A percentile compares a stretch with the other conserved stretches of the same genome.
Conservation (phyloP, 139 green algal species). For the Chlamydomonas sphaeroides region DNA sequence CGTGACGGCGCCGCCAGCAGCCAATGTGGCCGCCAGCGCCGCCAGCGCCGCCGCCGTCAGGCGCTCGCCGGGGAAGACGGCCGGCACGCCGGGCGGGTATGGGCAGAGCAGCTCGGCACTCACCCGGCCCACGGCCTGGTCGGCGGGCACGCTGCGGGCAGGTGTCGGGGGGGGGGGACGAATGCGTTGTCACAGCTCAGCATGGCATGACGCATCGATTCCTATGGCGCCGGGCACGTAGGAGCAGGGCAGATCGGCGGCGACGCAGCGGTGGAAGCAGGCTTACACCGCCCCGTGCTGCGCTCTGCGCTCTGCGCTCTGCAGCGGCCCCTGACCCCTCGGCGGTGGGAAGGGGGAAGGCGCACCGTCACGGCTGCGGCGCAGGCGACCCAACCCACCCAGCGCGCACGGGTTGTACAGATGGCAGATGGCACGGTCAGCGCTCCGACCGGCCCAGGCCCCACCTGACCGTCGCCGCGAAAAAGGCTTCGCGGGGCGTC, state of each 20-base stretch:
- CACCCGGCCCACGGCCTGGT: conserved; percentile 47
- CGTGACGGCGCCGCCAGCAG: conserved; percentile 61
- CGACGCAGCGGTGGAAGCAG: too few relatives aligned
- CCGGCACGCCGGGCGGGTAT: conserved; percentile 91
- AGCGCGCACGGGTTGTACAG: too few relatives aligned
- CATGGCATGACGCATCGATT: neutral
- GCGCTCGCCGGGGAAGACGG: conserved; percentile 81
- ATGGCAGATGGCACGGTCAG: too few relatives aligned
- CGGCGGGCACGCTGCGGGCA: conserved; percentile 6
- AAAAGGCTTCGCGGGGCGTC: conserved; percentile 4
- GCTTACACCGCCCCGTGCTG: too few relatives aligned
- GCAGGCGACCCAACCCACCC: too few relatives aligned
- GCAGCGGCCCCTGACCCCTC: too few relatives aligned
- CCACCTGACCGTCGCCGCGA: conserved; percentile 13
- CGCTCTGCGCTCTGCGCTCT: too few relatives aligned
- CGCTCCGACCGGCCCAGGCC: too few relatives aligned
- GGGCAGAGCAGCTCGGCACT: conserved; percentile 87
- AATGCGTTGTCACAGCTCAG: neutral
- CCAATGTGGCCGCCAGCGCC: conserved; percentile 52
- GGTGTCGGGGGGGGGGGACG: neutral
- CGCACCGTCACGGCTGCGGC: too few relatives aligned
- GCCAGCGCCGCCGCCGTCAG: conserved; percentile 54
- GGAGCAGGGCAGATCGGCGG: too few relatives aligned
- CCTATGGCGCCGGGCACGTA: too few relatives aligned
- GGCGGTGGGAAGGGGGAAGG: too few relatives aligned